Base-by-base conservation (phyloP, 2,329 filamentous ascomycete species). In the Hypoxylon sp. region DNA sequence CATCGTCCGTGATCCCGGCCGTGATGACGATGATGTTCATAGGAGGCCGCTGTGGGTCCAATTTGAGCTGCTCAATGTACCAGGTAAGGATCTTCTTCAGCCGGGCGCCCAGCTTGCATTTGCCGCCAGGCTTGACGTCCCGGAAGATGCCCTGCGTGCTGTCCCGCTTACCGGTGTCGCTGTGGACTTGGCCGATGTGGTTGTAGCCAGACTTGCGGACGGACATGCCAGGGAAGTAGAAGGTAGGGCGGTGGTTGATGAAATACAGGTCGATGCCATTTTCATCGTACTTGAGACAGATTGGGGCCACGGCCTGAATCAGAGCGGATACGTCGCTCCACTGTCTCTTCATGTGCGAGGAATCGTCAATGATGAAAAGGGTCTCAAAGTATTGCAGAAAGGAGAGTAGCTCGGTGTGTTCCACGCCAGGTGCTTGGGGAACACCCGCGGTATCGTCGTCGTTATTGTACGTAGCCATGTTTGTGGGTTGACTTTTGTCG, bases 1-100 rank as follows among this genome's bases (percentile, higher is more conserved):
- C 68, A 40, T 69, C 72, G 46, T 68, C 66, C 11, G 69, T 67
- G 35, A 74, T 67, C 20, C 71, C 75, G 2, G 75, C 75, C 1
- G 75, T 77, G 68, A 77, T 74, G 48, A 75, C 75, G 61, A 77
- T 75, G 58, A 77, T 55, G 63, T 77, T 76, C 51, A 77, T 71
- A 3, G 75, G 72, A 13, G 76, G 54, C 22, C 73, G 72, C 61
- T 76, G 69, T 17, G 74, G 74, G 55, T 77, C 75, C 20, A 63
- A 57, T 63, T 71, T 72, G 11, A 77, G 73, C 74, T 74, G 73
- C 54, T 73, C 75, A 53, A 72, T 58, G 62, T 77, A 77, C 76
- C 76, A 77, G 13, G 61, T 30, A 25, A 77, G 61, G 44, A 76
- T 62, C 73, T 72, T 74, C 46, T 56, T 62, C 20, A 77, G 69